phyloP scores from a whole-genome alignment of 257 asterid species.

The Solanum etuberosum region DNA sequence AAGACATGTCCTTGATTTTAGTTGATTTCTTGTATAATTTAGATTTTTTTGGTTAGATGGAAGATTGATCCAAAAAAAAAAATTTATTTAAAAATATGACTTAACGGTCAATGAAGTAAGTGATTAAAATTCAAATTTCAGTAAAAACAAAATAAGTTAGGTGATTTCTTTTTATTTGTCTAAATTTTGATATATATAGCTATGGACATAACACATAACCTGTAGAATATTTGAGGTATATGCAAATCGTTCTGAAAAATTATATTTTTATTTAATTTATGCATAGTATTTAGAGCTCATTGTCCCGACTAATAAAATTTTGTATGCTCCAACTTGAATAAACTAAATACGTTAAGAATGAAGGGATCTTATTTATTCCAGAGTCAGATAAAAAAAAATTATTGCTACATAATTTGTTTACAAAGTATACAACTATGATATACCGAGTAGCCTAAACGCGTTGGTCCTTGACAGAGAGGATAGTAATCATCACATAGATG shows the following conservation, averaged over 20 bases:
- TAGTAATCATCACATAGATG: neutral
- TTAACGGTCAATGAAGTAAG: accelerated
- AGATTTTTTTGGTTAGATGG: neutral
- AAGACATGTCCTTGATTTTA: neutral
- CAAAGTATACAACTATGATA: neutral
- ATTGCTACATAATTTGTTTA: neutral
- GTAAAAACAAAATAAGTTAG: neutral
- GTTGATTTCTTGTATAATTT: neutral
- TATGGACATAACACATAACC: neutral
- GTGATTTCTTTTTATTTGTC: neutral
- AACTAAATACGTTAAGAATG: neutral
- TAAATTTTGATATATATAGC: neutral
- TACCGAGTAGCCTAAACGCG: neutral
- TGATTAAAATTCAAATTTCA: neutral
- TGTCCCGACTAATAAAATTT: neutral
- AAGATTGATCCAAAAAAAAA: neutral
- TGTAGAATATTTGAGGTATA: neutral
- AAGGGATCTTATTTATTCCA: neutral
- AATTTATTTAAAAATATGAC: neutral
- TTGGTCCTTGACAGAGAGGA: neutral
- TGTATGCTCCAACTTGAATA: neutral
- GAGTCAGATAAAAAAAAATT: neutral
- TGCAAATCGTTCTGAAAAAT: accelerated
- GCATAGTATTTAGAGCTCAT: neutral
- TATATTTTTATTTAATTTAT: neutral